These are phyloP conservation scores for Clonostachys sp. DNA, from an alignment of 2,329 filamentous ascomycete genomes.

Conservation along the genomic window DNA sequence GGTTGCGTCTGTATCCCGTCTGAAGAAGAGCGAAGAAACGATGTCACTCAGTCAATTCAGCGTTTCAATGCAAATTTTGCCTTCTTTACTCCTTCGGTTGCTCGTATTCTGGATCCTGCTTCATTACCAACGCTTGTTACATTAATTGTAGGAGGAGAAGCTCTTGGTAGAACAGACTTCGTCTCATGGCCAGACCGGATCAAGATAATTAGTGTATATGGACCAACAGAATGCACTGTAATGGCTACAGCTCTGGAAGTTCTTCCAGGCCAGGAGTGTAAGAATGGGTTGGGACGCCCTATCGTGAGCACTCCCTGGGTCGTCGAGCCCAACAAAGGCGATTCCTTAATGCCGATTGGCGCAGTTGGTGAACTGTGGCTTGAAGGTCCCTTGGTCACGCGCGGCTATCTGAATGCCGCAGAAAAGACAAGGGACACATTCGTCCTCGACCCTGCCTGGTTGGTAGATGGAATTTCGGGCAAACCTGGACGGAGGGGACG, in stretches of 20 bases:
- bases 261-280: neutral
- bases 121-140: constrained; percentile 39
- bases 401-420: constrained; percentile 54
- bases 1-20: constrained; percentile 52
- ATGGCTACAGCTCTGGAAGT: constrained; percentile 32
- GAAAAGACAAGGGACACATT: constrained; percentile 55
- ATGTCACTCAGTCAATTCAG: constrained; percentile 37
- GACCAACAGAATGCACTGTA: constrained; percentile 49
- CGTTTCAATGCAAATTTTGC: constrained; percentile 39
- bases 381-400: constrained; percentile 54
- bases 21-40: constrained; percentile 46
- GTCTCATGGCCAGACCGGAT: too few relatives aligned
- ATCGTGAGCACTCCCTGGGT: constrained; percentile 43
- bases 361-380: constrained; percentile 46
- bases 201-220: constrained; percentile 35
- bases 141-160: constrained; percentile 42
- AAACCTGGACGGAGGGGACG: constrained; percentile 30
- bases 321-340: constrained; percentile 25
- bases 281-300: constrained; percentile 41
- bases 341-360: constrained; percentile 31
- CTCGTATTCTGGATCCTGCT: constrained; percentile 36
- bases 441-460: constrained; percentile 49
- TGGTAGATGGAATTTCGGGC: constrained; percentile 27
- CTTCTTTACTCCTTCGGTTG: constrained; percentile 44
- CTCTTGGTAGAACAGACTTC: constrained; percentile 26